Evolutionary conservation across 352 stramenopile genomes (phyloP).

Genomic region (Aphanomyces invadans): DNA sequence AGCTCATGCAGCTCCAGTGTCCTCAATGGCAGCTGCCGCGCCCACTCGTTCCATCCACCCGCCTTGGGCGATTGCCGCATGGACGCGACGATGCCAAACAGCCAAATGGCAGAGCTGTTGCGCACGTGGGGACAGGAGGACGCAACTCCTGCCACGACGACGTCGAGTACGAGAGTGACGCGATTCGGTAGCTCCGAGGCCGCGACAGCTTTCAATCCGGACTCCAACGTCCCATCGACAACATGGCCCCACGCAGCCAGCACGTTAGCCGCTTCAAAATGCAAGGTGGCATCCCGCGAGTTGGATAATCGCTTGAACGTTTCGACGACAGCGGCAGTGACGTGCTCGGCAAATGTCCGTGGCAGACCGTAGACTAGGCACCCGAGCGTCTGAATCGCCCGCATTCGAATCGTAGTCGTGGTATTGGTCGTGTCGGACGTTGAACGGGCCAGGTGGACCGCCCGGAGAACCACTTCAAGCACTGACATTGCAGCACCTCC

Average conservation of each 20-base stretch:
- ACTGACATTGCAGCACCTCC: background rate
- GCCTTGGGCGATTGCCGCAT: conserved; percentile 31
- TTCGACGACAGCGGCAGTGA: background rate
- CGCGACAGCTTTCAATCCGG: too few species aligned
- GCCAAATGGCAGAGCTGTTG: conserved; percentile 50
- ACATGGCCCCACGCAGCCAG: conserved; percentile 41
- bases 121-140: conserved; percentile 28
- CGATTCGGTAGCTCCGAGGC: background rate
- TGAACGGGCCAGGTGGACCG: conserved; percentile 28
- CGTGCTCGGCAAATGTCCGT: conserved; percentile 25
- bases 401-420: background rate
- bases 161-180: background rate
- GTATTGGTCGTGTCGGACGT: background rate
- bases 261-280: conserved; percentile 45
- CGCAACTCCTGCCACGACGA: background rate
- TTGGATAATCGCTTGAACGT: background rate
- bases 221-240: too few species aligned
- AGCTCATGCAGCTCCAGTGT: conserved; percentile 53
- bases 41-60: conserved; percentile 27
- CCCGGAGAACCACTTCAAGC: conserved; percentile 29
- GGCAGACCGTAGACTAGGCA: conserved; percentile 3
- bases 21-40: conserved; percentile 21
- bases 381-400: conserved; percentile 10
- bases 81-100: conserved; percentile 42
- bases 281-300: conserved; percentile 35